Conservation (phyloP, 2,329 filamentous ascomycete species). For the Penicillium sp. region DNA sequence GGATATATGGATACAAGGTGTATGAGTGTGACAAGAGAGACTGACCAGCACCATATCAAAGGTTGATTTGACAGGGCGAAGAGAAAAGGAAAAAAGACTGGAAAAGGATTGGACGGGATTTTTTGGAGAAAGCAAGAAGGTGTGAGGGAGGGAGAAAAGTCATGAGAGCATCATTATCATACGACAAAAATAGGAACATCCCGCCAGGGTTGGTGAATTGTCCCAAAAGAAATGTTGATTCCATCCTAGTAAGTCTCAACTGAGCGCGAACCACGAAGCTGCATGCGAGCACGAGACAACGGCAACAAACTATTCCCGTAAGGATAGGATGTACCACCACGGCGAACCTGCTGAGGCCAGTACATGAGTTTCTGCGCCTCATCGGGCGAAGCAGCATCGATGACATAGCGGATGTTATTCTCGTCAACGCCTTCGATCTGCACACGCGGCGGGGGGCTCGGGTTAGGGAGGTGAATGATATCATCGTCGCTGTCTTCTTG, state of each 20-base stretch:
- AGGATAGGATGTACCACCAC: constrained; percentile 2
- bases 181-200: constrained; percentile 3
- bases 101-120: constrained; percentile 12
- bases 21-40: neutral
- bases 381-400: constrained; percentile 25
- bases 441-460: constrained; percentile 23
- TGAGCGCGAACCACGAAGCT: constrained; percentile 23
- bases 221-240: neutral
- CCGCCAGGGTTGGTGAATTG: neutral
- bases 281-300: constrained; percentile 21
- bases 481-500: constrained; percentile 35
- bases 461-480: constrained; percentile 35
- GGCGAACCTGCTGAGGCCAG: constrained; percentile 27
- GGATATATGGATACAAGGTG: neutral
- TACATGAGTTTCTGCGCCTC: constrained; percentile 33
- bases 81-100: constrained; percentile 11
- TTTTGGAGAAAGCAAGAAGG: constrained; percentile 1
- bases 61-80: neutral
- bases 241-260: constrained; percentile 27
- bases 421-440: constrained; percentile 35
- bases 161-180: constrained; percentile 24
- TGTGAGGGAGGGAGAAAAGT: constrained; percentile 5
- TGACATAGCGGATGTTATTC: constrained; percentile 35
- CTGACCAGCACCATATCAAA: constrained; percentile 6
- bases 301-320: constrained; percentile 20